Evolutionary conservation across 148 eudicot species (phyloP), one percentile per base, ranked within the genome.

Genomic region (Nyssa sinensis): DNA sequence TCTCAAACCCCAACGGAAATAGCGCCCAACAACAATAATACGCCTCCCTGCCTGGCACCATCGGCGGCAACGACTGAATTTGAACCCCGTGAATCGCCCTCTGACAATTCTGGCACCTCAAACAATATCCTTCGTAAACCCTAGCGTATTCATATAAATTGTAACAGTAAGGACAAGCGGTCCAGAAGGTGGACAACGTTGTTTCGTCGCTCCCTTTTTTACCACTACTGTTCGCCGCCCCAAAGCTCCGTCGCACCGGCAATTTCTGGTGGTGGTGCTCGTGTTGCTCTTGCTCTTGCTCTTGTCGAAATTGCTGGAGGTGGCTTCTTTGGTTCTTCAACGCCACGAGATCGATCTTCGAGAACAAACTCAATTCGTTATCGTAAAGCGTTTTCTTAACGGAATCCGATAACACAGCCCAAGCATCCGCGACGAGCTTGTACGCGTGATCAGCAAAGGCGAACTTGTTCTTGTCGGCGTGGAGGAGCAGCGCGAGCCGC

Each of bases 1-100:
- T 27, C 17, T 83, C 75, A 74, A 91, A 93, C 35, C 95, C 95
- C 35, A 96, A 70, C 1, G 99, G 98, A 9, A 93, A 93, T 64
- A 93, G 88, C 0, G 93, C 96, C 94, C 94, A 96, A 29, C 97
- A 93, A 62, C 99, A 96, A 67, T 87, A 89, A 75, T 93, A 93
- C 0, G 90, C 94, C 41, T 96, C 98, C 67, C 81, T 89, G n/a
- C 99, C 99, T 1, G 93, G 90, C 30, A 91, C 94, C 28, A 76
- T 0, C 0, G 98, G 97, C 12, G 99, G 99, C 77, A 89, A 68
- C 0, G 88, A 81, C 67, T 82, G 66, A 13, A 96, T 79, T 44
- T 64, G 61, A 4, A 80, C 81, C 0, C 88, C 97, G 29, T 92
- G 91, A 65, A 91, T 91, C 10, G 98, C 88, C 75, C 89, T 80